Evolutionary conservation across 108 stramenopile species (phyloP).

Genomic region (Nitzschia inconspicua): DNA sequence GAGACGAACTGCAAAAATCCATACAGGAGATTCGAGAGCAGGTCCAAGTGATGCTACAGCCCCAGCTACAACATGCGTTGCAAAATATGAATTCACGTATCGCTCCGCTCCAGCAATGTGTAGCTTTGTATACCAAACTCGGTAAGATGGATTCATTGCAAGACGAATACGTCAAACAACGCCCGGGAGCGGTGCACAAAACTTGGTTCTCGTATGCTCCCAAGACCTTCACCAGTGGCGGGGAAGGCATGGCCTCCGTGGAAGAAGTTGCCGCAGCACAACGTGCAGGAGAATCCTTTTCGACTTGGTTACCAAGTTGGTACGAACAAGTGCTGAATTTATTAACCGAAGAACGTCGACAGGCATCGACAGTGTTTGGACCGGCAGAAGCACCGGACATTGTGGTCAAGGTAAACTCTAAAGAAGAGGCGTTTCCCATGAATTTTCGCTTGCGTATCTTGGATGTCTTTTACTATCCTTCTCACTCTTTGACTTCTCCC

Average conservation of each 20-base stretch:
- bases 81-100: constrained; percentile 65
- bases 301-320: constrained; percentile 70
- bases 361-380: constrained; percentile 70
- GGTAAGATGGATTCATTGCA: constrained; percentile 66
- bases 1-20: constrained; percentile 49
- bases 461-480: not conserved
- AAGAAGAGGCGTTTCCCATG: no score
- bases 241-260: not conserved
- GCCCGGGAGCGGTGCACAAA: constrained; percentile 58
- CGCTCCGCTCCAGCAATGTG: constrained; percentile 77
- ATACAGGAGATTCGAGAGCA: constrained; percentile 54
- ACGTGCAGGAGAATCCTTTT: constrained; percentile 32
- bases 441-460: not conserved
- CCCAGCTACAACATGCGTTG: constrained; percentile 73
- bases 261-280: constrained; percentile 6
- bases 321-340: constrained; percentile 65
- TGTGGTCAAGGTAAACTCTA: constrained; percentile 41
- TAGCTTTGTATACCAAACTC: constrained; percentile 59
- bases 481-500: constrained; percentile 28
- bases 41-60: constrained; percentile 64
- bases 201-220: constrained; percentile 65
- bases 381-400: constrained; percentile 56
- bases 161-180: constrained; percentile 77
- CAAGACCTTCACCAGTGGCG: not conserved
- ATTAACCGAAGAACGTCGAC: constrained; percentile 65